Evolutionary conservation across 2,329 filamentous ascomycete genomes (phyloP).

Genomic region (Grosmannia penicillata): DNA sequence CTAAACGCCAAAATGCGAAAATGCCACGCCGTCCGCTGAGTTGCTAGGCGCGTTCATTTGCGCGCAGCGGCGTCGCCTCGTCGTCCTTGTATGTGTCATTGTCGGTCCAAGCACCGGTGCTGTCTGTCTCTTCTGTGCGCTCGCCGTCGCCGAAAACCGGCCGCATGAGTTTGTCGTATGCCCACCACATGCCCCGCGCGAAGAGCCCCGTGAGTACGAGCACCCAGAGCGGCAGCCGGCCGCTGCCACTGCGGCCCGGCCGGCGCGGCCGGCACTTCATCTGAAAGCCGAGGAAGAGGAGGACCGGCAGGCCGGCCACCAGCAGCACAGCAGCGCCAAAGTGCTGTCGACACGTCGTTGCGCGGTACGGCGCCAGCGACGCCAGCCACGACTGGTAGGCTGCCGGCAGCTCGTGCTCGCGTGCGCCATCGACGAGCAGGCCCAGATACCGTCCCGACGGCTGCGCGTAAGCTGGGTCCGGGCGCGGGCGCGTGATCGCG

Average conservation of each 20-base stretch:
- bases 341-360: constrained; percentile 51
- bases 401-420: constrained; percentile 63
- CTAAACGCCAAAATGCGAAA: too few relatives aligned
- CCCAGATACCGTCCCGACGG: constrained; percentile 72
- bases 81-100: constrained; percentile 2
- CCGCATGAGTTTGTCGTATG: constrained; percentile 33
- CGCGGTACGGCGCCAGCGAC: constrained; percentile 52
- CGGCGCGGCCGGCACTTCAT: neutral
- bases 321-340: constrained; percentile 52
- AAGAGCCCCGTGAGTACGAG: constrained; percentile 32
- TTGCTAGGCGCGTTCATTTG: neutral
- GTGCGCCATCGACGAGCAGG: constrained; percentile 63
- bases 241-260: constrained; percentile 21
- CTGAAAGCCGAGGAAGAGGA: constrained; percentile 35
- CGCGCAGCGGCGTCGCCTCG: constrained; percentile 5
- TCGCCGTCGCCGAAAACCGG: constrained; percentile 76
- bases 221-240: constrained; percentile 49
- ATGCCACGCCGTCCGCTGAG: neutral
- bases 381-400: constrained; percentile 65
- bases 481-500: constrained; percentile 32
- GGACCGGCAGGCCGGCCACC: constrained; percentile 38
- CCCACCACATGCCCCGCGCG: constrained; percentile 32
- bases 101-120: constrained; percentile 1
- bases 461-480: constrained; percentile 60
- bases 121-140: constrained; percentile 29